Percentiles rank a stretch among this genome's conserved stretches.
These are phyloP conservation scores for Escovopsis sp. DNA, from an alignment of 2,329 filamentous ascomycete species.

Conservation along the genomic window DNA sequence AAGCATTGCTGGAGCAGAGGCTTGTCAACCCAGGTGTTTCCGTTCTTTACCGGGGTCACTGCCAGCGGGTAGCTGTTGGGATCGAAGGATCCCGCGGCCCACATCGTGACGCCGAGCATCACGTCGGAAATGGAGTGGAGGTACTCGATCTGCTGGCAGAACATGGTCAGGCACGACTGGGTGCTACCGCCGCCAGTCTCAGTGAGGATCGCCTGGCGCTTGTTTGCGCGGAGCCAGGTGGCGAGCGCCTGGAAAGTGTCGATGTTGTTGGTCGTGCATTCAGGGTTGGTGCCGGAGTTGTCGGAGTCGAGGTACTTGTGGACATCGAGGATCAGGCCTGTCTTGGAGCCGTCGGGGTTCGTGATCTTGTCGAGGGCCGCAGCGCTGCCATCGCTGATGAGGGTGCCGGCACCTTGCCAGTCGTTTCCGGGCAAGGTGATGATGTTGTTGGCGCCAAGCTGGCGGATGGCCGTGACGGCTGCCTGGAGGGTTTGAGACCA, in stretches of 20 bases:
- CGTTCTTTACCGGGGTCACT: slow-evolving; percentile 1
- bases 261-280: slow-evolving; percentile 35
- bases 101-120: slow-evolving; percentile 1
- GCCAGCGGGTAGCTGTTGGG: slow-evolving; percentile 1
- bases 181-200: slow-evolving; percentile 3
- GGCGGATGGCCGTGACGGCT: slow-evolving; percentile 46
- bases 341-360: slow-evolving; percentile 39
- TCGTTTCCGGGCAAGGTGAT: slow-evolving; percentile 46
- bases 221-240: slow-evolving; percentile 15
- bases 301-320: slow-evolving; percentile 44
- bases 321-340: slow-evolving; percentile 39
- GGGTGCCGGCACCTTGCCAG: slow-evolving; percentile 32
- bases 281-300: slow-evolving; percentile 32
- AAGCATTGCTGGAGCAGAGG: background rate
- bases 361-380: slow-evolving; percentile 34
- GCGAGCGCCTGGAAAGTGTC: slow-evolving; percentile 29
- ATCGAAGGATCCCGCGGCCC: slow-evolving; percentile 2
- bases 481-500: slow-evolving; percentile 46
- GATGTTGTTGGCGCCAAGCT: slow-evolving; percentile 40
- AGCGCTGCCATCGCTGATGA: slow-evolving; percentile 30
- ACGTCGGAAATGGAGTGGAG: slow-evolving; percentile 1
- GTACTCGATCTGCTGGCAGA: slow-evolving; percentile 2
- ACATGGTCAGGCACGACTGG: background rate
- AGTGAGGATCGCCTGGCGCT: slow-evolving; percentile 2
- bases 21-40: background rate